Evolutionary conservation across 768 basidiomycete species (phyloP).

Genomic region (Rhizopogon vesiculosus): DNA sequence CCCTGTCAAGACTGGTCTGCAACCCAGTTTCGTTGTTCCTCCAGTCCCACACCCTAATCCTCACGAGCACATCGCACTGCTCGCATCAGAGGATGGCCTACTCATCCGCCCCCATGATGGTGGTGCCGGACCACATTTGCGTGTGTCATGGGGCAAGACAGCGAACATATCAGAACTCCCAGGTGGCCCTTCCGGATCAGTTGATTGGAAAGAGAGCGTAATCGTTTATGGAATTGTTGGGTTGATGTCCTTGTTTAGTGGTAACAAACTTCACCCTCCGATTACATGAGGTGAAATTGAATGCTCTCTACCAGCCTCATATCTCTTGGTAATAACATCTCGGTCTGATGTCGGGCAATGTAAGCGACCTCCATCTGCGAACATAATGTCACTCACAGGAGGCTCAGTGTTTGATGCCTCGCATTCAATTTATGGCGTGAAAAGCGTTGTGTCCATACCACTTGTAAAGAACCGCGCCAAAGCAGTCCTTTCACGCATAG

Average conservation of each 20-base stretch:
- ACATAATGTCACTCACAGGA: neutral
- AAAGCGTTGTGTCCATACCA: slow-evolving; percentile 67
- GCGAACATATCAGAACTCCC: slow-evolving; percentile 49
- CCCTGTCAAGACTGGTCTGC: slow-evolving; percentile 30
- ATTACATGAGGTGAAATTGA: neutral
- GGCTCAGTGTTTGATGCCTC: slow-evolving; percentile 58
- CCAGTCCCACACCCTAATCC: slow-evolving; percentile 75
- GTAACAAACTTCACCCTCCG: slow-evolving; percentile 30
- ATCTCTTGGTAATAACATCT: slow-evolving; percentile 69
- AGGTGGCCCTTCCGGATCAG: slow-evolving; percentile 17
- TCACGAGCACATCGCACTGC: slow-evolving; percentile 60
- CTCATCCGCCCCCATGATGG: slow-evolving; percentile 57
- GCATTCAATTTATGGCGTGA: slow-evolving; percentile 63
- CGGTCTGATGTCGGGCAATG: slow-evolving; percentile 60
- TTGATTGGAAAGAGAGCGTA: slow-evolving; percentile 53
- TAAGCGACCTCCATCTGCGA: slow-evolving; percentile 29
- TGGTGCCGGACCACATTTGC: slow-evolving; percentile 16
- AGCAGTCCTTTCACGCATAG: slow-evolving; percentile 45
- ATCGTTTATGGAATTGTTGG: slow-evolving; percentile 77
- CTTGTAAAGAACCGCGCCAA: slow-evolving; percentile 61
- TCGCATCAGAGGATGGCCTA: slow-evolving; percentile 58
- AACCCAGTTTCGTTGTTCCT: slow-evolving; percentile 60
- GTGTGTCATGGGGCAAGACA: slow-evolving; percentile 58
- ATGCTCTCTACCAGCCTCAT: slow-evolving; percentile 47
- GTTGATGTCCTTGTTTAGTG: slow-evolving; percentile 64